phyloP scores from a whole-genome alignment of 305 asterid genomes.

The Fraxinus greggii region DNA sequence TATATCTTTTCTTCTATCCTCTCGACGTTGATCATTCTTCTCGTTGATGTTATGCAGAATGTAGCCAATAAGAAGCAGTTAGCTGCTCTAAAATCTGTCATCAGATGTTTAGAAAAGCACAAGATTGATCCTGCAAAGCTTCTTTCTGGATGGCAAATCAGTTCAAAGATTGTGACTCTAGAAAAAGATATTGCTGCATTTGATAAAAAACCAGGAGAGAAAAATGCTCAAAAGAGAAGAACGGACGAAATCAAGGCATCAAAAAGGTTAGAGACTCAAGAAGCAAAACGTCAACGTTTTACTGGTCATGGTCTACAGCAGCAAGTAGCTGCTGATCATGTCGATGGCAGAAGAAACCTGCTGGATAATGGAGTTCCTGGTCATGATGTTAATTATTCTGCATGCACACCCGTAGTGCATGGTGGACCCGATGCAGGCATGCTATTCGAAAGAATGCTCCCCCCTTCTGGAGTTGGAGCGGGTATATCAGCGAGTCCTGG shows the following conservation, averaged over 20 bases:
- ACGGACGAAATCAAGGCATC: conserved; percentile 42
- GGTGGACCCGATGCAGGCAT: conserved; percentile 55
- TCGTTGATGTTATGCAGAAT: conserved; percentile 41
- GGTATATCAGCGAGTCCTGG: conserved; percentile 27
- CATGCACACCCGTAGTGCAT: conserved; percentile 42
- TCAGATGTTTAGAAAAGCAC: conserved; percentile 57
- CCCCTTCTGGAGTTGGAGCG: conserved; percentile 30
- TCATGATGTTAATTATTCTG: conserved; percentile 33
- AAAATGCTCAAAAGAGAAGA: conserved; percentile 50
- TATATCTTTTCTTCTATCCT: neutral
- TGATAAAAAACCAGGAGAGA: conserved; percentile 36
- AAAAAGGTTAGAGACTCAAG: conserved; percentile 40
- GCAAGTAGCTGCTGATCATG: conserved; percentile 28
- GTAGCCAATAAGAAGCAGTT: conserved; percentile 63
- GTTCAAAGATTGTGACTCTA: conserved; percentile 44
- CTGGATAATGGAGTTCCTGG: conserved; percentile 26
- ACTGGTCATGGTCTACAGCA: conserved; percentile 33
- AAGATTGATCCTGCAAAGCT: conserved; percentile 51
- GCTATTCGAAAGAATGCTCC: conserved; percentile 21
- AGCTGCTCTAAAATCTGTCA: conserved; percentile 45
- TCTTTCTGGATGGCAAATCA: conserved; percentile 75
- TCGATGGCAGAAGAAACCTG: conserved; percentile 32
- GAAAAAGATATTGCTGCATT: conserved; percentile 48
- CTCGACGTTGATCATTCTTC: conserved; percentile 17
- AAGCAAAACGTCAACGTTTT: conserved; percentile 48